These are phyloP conservation scores for Citrus trifoliata DNA, from an alignment of 345 rosid genomes.

Conservation along the genomic window DNA sequence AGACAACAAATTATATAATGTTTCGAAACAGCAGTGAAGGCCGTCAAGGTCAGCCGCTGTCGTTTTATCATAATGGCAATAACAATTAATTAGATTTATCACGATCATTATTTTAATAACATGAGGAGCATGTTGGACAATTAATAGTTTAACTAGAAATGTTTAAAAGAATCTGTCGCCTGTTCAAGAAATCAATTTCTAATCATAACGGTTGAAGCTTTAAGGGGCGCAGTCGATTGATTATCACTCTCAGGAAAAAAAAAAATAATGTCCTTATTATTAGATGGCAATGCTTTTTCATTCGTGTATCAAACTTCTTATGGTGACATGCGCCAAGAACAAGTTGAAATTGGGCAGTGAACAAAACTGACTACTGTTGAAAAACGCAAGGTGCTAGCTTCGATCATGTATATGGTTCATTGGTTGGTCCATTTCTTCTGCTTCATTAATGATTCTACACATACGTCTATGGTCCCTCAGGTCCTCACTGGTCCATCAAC, in stretches of 20 bases:
- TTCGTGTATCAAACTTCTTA: background rate
- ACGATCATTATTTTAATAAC: background rate
- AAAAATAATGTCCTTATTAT: background rate
- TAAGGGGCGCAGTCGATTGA: too few relatives aligned
- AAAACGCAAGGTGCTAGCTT: background rate
- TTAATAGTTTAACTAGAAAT: background rate
- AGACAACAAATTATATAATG: background rate
- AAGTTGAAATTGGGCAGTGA: background rate
- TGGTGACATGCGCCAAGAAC: too few relatives aligned
- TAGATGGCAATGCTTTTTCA: background rate
- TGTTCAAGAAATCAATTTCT: background rate
- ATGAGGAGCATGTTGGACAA: background rate
- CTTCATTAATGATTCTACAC: background rate
- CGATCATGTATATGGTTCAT: background rate
- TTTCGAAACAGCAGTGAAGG: background rate
- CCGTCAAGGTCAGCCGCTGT: background rate
- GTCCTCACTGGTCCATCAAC: background rate
- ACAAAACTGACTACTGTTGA: background rate
- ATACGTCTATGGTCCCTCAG: background rate
- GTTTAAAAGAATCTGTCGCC: background rate
- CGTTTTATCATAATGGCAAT: background rate
- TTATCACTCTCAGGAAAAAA: background rate
- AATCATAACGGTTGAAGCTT: background rate
- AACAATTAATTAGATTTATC: background rate
- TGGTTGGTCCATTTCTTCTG: background rate